Conservation (phyloP, 352 stramenopile species). For the Blastocystis sp. region DNA sequence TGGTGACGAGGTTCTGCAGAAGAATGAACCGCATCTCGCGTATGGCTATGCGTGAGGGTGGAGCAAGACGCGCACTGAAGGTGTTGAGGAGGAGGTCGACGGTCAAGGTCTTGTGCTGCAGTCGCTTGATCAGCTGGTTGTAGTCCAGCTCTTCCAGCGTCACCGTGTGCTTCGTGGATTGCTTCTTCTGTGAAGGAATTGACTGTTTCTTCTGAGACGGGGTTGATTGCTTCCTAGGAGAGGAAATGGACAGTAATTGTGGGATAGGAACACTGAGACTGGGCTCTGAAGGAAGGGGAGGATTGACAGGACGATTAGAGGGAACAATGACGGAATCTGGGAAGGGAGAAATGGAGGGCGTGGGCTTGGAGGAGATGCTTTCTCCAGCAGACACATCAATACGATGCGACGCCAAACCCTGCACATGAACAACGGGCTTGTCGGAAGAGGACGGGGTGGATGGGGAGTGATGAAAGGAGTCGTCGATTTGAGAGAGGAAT, state of each 20-base stretch:
- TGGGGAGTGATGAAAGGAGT: not conserved
- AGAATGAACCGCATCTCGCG: not conserved
- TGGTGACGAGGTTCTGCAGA: not conserved
- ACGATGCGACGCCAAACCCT: not conserved
- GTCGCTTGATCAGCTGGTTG: not conserved
- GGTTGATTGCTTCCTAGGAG: too few relatives aligned
- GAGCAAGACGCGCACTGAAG: not conserved
- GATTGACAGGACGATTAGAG: not conserved
- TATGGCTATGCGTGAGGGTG: not conserved
- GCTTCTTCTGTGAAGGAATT: not conserved
- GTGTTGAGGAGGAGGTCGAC: not conserved
- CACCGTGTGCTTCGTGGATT: not conserved
- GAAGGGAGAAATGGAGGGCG: not conserved
- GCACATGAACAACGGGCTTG: constrained; percentile 14
- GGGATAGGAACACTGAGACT: too few relatives aligned
- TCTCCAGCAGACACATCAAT: not conserved
- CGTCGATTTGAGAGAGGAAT: constrained; percentile 51
- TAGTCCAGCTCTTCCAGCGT: not conserved
- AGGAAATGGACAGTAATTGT: too few relatives aligned
- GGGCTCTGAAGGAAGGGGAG: too few relatives aligned
- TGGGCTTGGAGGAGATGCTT: not conserved
- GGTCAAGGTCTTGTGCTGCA: not conserved
- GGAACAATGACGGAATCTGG: not conserved
- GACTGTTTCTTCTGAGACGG: too few relatives aligned
- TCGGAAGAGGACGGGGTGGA: not conserved